phyloP scores from a whole-genome alignment of 2,329 filamentous ascomycete species.

The Xylaria hypoxylon region DNA sequence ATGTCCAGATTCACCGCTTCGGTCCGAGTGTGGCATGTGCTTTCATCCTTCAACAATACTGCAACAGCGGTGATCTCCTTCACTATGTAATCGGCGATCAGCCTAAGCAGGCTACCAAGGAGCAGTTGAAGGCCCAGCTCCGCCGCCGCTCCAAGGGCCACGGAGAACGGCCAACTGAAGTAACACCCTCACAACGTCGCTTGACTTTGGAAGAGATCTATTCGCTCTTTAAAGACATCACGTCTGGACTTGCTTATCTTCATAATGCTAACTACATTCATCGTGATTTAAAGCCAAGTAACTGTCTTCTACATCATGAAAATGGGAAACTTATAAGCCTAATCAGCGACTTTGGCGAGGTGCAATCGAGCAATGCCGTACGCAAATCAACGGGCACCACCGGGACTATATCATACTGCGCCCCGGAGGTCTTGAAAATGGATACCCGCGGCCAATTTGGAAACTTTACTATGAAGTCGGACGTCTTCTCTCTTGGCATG shows the following conservation, averaged over 20 bases:
- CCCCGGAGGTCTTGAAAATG: conserved; percentile 86
- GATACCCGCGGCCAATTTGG: conserved; percentile 78
- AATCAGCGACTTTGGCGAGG: conserved; percentile 98
- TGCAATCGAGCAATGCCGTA: conserved; percentile 83
- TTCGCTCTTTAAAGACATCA: conserved; percentile 95
- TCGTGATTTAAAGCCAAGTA: conserved; percentile 94
- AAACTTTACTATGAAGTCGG: conserved; percentile 96
- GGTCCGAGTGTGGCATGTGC: conserved; percentile 92
- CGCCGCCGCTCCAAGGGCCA: conserved; percentile 84
- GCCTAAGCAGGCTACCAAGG: conserved; percentile 74
- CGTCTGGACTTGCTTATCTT: conserved; percentile 88
- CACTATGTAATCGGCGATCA: conserved; percentile 82
- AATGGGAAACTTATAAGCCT: conserved; percentile 80
- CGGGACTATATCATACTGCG: conserved; percentile 97
- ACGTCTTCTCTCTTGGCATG: conserved; percentile 99
- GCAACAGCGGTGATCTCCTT: conserved; percentile 91
- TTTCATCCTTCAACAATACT: conserved; percentile 98
- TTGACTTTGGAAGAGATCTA: conserved; percentile 91
- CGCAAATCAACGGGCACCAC: conserved; percentile 94
- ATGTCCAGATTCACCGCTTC: conserved; percentile 85
- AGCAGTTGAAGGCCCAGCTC: conserved; percentile 89
- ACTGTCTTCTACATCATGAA: conserved; percentile 87
- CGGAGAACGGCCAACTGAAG: conserved; percentile 69
- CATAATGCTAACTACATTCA: conserved; percentile 95
- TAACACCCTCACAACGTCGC: conserved; percentile 56